These are phyloP conservation scores for Stenocarpella maydis DNA, from an alignment of 2,329 filamentous ascomycete genomes.

Conservation along the genomic window DNA sequence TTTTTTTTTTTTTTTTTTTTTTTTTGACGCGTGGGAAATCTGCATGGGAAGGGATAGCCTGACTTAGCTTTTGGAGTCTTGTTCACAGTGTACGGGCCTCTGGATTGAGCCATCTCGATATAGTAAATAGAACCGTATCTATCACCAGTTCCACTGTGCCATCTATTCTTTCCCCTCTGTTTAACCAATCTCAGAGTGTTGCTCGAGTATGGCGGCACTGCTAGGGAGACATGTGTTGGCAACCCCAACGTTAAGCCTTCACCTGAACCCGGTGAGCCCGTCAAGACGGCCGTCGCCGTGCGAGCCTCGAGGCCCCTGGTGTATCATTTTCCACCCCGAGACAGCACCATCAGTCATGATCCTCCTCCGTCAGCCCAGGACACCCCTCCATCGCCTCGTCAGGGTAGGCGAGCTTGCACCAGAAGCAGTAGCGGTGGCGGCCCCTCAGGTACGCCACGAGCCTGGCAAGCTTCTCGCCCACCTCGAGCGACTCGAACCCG, in stretches of 20 bases:
- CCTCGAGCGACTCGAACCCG: slow-evolving; percentile 75
- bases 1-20: too few relatives aligned
- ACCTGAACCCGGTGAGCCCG: too few relatives aligned
- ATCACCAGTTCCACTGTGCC: background rate
- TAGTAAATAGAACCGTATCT: background rate
- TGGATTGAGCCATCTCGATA: background rate
- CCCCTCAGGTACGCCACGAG: slow-evolving; percentile 75
- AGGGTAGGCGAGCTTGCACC: slow-evolving; percentile 88
- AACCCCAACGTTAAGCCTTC: background rate
- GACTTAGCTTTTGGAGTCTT: slow-evolving; percentile 10
- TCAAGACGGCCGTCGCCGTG: background rate
- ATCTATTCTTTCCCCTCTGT: too few relatives aligned
- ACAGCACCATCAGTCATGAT: slow-evolving; percentile 61
- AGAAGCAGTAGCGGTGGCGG: slow-evolving; percentile 87
- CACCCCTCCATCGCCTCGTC: slow-evolving; percentile 83
- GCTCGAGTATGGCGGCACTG: background rate
- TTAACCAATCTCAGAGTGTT: too few relatives aligned
- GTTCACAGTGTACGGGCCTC: background rate
- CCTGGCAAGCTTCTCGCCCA: slow-evolving; percentile 70
- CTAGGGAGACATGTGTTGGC: background rate
- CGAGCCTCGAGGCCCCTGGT: background rate
- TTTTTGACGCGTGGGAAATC: background rate
- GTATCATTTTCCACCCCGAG: background rate
- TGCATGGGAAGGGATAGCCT: background rate
- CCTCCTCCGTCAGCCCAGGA: slow-evolving; percentile 86